Evolutionary conservation across 2,329 filamentous ascomycete species (phyloP), one percentile per base, ranked within the genome.

Genomic region (Cercospora berteroae): DNA sequence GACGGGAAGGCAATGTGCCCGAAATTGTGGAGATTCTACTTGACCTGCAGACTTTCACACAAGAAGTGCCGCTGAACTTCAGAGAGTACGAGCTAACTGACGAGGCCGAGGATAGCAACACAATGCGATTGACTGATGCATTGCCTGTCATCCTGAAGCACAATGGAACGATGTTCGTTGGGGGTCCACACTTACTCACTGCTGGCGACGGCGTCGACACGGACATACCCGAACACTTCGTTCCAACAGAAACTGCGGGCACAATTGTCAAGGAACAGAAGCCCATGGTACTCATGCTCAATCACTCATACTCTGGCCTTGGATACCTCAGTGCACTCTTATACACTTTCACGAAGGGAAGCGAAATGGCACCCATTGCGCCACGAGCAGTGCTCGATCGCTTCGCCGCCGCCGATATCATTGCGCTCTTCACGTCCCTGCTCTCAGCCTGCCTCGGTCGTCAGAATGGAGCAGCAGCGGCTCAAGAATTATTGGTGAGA

Each of bases 91-190:
- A 89, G 68, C 87, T 94, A 12, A 88, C 90, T 44, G 88, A 91
- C 63, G 94, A 97, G 79, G 92, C 97, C 70, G 91, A 95, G 67
- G 94, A 95, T 71, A 88, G 87, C 27, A 95, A 96, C 73, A 88
- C 87, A 18, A 91, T 97, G 68, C 84, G 87, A 68, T 85, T 97
- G 4, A 81, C 84, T 1, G 82, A 85, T 55, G 84, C 89, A 61
- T 80, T 94, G 7, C 83, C 88, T 1, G 83, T 94, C 2, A 90
- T 94, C 76, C 83, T 36, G 12, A 59, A 50, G 50, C 66, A 59
- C 63, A 68, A 27, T 60, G 42, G 25, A 60, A 69, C 60, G 36
- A 27, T 23, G 29, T 27, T 48, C 13, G 36, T 29, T 10, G 39
- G 42, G 44, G 55, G 42, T 3, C 66, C 62, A 42, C 27, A 42